Percentiles rank a stretch among this genome's conserved stretches.
Conservation (phyloP, 257 asterid species). For the Rubia yunnanensis region DNA sequence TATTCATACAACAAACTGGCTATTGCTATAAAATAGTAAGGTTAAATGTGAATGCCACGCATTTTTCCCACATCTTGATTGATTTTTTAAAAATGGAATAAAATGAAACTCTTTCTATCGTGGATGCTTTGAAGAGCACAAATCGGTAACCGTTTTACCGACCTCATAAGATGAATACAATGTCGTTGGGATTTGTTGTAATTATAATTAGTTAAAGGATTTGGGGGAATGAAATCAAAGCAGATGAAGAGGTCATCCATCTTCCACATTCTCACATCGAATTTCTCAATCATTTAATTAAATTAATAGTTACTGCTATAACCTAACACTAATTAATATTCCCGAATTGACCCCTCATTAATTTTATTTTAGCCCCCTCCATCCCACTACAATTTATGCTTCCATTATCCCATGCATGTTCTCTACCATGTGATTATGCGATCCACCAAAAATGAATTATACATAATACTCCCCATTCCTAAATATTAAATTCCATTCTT, state of each 20-base stretch:
- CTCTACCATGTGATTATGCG: constrained; percentile 58
- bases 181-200: constrained; percentile 16
- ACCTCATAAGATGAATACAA: constrained; percentile 22
- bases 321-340: not conserved
- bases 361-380: constrained; percentile 9
- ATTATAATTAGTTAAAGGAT: not conserved
- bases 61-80: too few relatives aligned
- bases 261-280: constrained; percentile 5
- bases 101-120: too few relatives aligned
- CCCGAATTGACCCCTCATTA: constrained; percentile 7
- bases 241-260: constrained; percentile 2
- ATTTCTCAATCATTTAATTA: constrained; percentile 10
- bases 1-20: too few relatives aligned
- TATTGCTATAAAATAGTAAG: too few relatives aligned
- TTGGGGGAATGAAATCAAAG: constrained; percentile 8
- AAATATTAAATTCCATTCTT: not conserved
- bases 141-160: constrained; percentile 37
- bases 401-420: constrained; percentile 28
- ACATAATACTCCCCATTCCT: not conserved
- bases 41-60: too few relatives aligned
- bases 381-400: not conserved
- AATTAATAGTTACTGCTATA: not conserved
- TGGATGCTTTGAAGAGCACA: not conserved
- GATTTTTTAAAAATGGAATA: too few relatives aligned
- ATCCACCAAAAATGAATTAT: constrained; percentile 6